Evolutionary conservation across 495 filamentous ascomycete species (phyloP).

Genomic region (Annulohypoxylon moriforme): DNA sequence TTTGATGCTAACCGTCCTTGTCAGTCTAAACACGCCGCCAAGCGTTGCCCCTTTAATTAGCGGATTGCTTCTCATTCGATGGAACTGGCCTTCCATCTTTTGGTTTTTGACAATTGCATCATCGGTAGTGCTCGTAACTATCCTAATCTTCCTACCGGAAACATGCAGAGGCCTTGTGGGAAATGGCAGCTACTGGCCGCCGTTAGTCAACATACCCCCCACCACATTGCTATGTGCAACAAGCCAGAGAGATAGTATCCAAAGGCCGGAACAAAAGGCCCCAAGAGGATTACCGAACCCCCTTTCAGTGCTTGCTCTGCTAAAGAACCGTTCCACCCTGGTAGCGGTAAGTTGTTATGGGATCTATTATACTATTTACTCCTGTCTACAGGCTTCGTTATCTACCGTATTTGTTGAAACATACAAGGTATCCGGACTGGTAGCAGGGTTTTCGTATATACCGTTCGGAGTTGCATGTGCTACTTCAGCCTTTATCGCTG

Average conservation of each 20-base stretch:
- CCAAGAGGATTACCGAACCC: not conserved
- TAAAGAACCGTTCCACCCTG: not conserved
- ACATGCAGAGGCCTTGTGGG: conserved; percentile 5
- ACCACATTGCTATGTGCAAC: not conserved
- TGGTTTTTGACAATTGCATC: conserved; percentile 6
- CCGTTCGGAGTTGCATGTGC: conserved; percentile 34
- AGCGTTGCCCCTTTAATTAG: not conserved
- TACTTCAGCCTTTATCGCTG: conserved; percentile 3
- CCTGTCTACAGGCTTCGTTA: conserved; percentile 34
- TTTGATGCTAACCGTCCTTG: not conserved
- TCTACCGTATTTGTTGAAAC: conserved; percentile 37
- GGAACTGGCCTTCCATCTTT: not conserved
- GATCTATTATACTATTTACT: conserved; percentile 31
- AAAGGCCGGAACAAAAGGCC: not conserved
- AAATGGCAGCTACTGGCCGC: not conserved
- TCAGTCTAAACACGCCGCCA: not conserved
- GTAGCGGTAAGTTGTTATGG: not conserved
- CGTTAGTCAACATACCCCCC: not conserved
- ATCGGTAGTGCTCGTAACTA: not conserved
- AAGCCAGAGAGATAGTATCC: not conserved
- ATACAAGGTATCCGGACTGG: conserved; percentile 22
- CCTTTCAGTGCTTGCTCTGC: not conserved
- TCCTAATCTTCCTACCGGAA: not conserved
- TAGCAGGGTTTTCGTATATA: conserved; percentile 33
- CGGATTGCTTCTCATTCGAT: conserved; percentile 6